Percentiles rank a stretch among this genome's conserved stretches.
Evolutionary conservation across 805 yeast species (phyloP).

Genomic region (Yarrowia porcina): DNA sequence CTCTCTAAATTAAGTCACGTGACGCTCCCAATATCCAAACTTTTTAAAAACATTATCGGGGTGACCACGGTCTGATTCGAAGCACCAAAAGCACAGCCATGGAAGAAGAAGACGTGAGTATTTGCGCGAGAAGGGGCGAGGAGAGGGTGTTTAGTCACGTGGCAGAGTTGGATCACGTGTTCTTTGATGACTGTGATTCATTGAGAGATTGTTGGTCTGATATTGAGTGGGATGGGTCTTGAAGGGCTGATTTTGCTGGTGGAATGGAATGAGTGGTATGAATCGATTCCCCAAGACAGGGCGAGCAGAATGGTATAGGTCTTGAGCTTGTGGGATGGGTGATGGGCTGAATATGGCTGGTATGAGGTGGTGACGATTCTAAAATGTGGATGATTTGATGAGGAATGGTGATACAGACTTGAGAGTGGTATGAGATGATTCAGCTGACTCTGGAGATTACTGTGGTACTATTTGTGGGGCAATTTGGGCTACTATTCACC

Average conservation of each 20-base stretch:
- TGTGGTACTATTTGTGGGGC: too few species aligned
- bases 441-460: too few species aligned
- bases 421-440: too few species aligned
- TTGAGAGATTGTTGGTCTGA: neutral
- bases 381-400: too few species aligned
- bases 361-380: neutral
- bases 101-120: conserved; percentile 17
- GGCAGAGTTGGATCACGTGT: neutral
- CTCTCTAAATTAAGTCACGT: neutral
- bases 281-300: neutral
- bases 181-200: neutral
- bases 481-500: too few species aligned
- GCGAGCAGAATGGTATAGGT: neutral
- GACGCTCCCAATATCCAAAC: conserved; percentile 11
- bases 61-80: neutral
- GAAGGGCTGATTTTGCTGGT: neutral
- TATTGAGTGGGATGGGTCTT: neutral
- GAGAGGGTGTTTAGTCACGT: neutral
- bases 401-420: too few species aligned
- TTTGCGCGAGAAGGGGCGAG: neutral
- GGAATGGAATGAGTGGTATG: neutral
- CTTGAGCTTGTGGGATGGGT: neutral
- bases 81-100: neutral
- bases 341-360: neutral
- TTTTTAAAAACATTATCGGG: neutral